These are phyloP conservation scores for Leccinum broughii DNA, from an alignment of 768 basidiomycete genomes.

Conservation along the genomic window DNA sequence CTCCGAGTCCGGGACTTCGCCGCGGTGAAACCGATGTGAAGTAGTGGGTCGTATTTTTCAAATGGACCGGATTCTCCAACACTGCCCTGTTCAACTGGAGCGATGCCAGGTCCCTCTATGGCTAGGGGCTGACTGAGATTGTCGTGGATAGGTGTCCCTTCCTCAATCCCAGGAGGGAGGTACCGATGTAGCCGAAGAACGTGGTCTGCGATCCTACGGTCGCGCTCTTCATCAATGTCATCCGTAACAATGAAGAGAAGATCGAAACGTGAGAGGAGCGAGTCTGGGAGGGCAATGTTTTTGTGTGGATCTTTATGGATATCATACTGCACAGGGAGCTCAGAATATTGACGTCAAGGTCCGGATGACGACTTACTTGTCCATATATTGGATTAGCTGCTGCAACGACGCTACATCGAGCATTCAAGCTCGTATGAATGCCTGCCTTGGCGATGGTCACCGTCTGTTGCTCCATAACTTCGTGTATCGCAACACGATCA, in stretches of 20 bases:
- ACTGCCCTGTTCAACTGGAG: conserved; percentile 39
- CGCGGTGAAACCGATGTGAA: conserved; percentile 79
- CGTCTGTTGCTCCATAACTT: conserved; percentile 99
- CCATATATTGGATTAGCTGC: conserved; percentile 99
- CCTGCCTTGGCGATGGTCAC: conserved; percentile 99
- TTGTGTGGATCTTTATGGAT: conserved; percentile 99
- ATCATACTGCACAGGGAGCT: conserved; percentile 71
- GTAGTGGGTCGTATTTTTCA: conserved; percentile 94
- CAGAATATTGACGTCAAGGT: conserved; percentile 5
- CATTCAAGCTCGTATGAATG: conserved; percentile 97
- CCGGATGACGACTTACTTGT: conserved; percentile 56
- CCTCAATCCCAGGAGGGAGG: conserved; percentile 93
- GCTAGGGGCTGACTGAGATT: conserved; percentile 85
- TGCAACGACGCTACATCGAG: conserved; percentile 95
- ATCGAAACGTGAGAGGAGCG: conserved; percentile 97
- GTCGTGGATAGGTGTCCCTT: conserved; percentile 90
- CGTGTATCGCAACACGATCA: conserved; percentile 98
- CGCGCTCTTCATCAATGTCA: conserved; percentile 93
- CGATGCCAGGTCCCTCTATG: conserved; percentile 70
- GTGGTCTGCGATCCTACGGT: conserved; percentile 95
- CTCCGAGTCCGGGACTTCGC: conserved; percentile 52
- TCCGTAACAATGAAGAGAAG: conserved; percentile 97
- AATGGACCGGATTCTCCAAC: conserved; percentile 64
- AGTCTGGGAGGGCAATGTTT: conserved; percentile 98
- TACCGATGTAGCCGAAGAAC: conserved; percentile 97